Evolutionary conservation across 2,329 filamentous ascomycete genomes (phyloP), one percentile per base, ranked within the genome.

Genomic region (Arthrobotrys sphaeroides): DNA sequence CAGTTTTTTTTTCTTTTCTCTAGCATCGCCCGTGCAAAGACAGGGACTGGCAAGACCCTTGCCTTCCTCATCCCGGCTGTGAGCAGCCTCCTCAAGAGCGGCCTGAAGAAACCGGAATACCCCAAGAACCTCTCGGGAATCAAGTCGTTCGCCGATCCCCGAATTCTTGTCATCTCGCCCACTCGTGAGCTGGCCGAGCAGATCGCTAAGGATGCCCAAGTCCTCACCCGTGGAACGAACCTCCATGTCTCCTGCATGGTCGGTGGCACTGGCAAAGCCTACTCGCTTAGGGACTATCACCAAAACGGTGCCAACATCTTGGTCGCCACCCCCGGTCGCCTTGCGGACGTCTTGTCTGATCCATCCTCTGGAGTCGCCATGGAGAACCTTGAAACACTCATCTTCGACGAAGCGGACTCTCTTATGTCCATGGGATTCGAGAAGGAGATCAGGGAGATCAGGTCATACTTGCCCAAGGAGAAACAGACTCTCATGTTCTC

Each of bases 401-500:
- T 90, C 57, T 84, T 90, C 74, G 89, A 90, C 77, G 89, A 91
- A 82, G 83, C 93, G 81, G 82, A 94, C 81, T 87, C 90, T 78
- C 84, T 92, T 24, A 84, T 91, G 55, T 88, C 91, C 79, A 85
- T 88, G 77, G 84, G 91, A 1, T 94, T 94, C 80, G 85, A 90
- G 68, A 84, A 85, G 36, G 90, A 89, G 67, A 86, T 94, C 59
- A 83, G 85, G 57, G 82, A 87, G 0, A 92, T 94, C 66, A 83
- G 88, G 67, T 73, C 81, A 0, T 80, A 83, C 45, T 86, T 97
- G 7, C 94, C 94, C 2, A 83, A 90, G 74, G 86, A 90, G 64
- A 89, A 94, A 57, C 95, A 99, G 83, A 97, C 94, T 5, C 88
- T 99, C 80, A 90, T 99, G 83, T 97, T 96, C 82, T 98, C 94